Evolutionary conservation across 805 yeast genomes (phyloP), one percentile per base, ranked within the genome.

Genomic region (Saccharomycopsis javanensis): DNA sequence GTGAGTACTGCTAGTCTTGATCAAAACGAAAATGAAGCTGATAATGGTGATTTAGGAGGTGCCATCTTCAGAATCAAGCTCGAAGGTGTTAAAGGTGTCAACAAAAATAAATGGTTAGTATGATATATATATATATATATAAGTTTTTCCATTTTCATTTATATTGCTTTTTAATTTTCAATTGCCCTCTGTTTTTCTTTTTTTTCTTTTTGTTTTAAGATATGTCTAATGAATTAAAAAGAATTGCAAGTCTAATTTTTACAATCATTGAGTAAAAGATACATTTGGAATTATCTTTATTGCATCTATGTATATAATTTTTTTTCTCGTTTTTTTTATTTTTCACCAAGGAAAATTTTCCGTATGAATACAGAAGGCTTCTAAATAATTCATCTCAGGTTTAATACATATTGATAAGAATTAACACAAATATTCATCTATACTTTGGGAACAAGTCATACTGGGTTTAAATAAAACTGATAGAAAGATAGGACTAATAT

Each of bases 1-100:
- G 79, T 88, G 37, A 86, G 95, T 3, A 77, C 84, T 18, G 96
- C 85, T 1, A 80, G 81, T 62, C 71, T 76, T 55, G 73, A 69
- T 18, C n/a, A n/a, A n/a, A n/a, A n/a, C n/a, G 79, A 80, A 53
- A 63, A 63, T 25, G 67, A 65, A 5, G 62, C 63, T 4, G 58
- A 67, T 23, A 67, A 62, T 45, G 63, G 64, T 42, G 85, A 81
- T 62, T 65, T 76, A 13, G 89, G 91, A 31, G 91, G 91, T 1
- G 72, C 77, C 33, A 65, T 85, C 33, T 85, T 77, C 69, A 73
- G 74, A 60, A 67, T 78, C 57, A 57, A 57, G 38, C 42, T 57
- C 8, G 54, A 48, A 10, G 61, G 56, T 6, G 55, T 53, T 31
- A 58, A 50, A n/a, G 60, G 57, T 2, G 51, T 45, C 28, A 25